Conservation (phyloP, 2,329 filamentous ascomycete genomes). For the Monosporascus sp. region DNA sequence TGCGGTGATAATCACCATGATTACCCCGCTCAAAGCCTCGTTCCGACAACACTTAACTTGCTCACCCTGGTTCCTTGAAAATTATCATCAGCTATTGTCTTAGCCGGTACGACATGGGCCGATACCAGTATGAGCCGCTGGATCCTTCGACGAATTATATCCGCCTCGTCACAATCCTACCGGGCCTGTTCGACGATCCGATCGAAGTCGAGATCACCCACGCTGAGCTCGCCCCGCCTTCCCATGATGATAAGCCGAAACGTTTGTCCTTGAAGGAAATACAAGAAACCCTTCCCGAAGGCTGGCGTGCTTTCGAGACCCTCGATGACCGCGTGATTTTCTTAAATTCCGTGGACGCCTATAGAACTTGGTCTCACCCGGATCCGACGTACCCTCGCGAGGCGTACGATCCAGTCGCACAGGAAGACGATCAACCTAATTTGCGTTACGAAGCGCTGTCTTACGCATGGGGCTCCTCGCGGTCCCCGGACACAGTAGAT, state of each 20-base stretch:
- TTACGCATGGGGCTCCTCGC: constrained; percentile 11
- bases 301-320: constrained; percentile 4
- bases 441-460: constrained; percentile 13
- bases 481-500: neutral
- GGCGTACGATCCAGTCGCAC: constrained; percentile 2
- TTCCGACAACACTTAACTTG: too few species aligned
- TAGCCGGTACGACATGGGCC: neutral
- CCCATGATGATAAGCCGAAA: neutral
- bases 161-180: constrained; percentile 13
- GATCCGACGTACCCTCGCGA: constrained; percentile 4
- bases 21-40: too few species aligned
- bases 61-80: too few species aligned
- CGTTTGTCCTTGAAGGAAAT: constrained; percentile 11
- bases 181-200: constrained; percentile 10
- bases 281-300: constrained; percentile 3
- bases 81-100: too few species aligned
- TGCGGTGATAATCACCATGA: too few species aligned
- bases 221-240: constrained; percentile 3
- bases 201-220: constrained; percentile 12
- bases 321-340: constrained; percentile 12
- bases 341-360: neutral
- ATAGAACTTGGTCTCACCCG: constrained; percentile 10
- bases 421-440: neutral
- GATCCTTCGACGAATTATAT: constrained; percentile 6
- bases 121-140: constrained; percentile 12